phyloP scores from a whole-genome alignment of 306 rosid genomes.

The Fagus sylvatica region DNA sequence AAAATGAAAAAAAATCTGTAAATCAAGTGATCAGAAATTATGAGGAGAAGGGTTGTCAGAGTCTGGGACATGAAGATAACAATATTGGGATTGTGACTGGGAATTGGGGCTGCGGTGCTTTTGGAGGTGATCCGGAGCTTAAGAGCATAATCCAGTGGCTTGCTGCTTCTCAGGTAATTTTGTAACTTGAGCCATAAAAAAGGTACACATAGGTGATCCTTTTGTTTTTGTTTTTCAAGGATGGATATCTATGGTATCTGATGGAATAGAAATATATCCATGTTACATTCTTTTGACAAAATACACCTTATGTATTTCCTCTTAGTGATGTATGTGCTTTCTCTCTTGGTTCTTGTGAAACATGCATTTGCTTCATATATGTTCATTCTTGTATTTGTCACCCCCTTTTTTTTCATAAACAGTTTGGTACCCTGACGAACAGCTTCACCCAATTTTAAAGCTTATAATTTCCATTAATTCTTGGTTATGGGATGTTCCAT shows the following conservation, averaged over 20 bases:
- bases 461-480: too few relatives aligned
- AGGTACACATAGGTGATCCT: neutral
- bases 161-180: constrained; percentile 90
- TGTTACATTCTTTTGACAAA: neutral
- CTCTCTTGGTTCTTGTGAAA: neutral
- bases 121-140: constrained; percentile 94
- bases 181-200: constrained; percentile 19
- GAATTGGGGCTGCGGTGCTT: constrained; percentile 98
- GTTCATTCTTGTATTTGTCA: too few relatives aligned
- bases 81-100: constrained; percentile 82
- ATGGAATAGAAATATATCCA: neutral
- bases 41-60: constrained; percentile 30
- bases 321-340: neutral
- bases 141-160: constrained; percentile 92
- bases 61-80: constrained; percentile 25
- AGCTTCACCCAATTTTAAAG: too few relatives aligned
- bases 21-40: constrained; percentile 23
- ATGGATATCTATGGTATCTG: neutral
- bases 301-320: neutral
- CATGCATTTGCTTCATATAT: too few relatives aligned
- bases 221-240: neutral
- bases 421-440: too few relatives aligned
- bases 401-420: too few relatives aligned
- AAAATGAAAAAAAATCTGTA: constrained; percentile 29
- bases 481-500: too few relatives aligned